Conservation (phyloP, 148 eudicot species). For the Tetragonia tetragonoides region DNA sequence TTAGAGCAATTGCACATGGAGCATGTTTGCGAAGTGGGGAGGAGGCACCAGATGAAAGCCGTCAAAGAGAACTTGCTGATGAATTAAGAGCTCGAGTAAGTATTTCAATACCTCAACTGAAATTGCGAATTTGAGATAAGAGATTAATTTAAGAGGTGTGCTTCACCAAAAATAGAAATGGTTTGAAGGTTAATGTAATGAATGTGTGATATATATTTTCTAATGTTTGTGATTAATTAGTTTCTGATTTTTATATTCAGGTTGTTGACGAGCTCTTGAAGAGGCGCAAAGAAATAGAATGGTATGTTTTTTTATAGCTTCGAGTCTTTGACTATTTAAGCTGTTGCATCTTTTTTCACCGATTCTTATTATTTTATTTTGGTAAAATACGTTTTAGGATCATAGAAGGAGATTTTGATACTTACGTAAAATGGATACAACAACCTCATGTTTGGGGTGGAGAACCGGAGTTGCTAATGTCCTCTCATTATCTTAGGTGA, state of each 20-base stretch:
- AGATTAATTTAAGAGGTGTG: too few relatives aligned
- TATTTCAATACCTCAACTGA: background rate
- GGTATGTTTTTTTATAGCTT: slow-evolving; percentile 36
- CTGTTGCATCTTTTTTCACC: too few relatives aligned
- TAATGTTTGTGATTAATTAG: too few relatives aligned
- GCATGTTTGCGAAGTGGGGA: slow-evolving; percentile 68
- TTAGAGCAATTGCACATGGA: slow-evolving; percentile 79
- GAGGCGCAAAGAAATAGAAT: slow-evolving; percentile 75
- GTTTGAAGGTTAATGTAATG: too few relatives aligned
- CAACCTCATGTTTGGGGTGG: slow-evolving; percentile 80
- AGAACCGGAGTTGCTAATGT: slow-evolving; percentile 73
- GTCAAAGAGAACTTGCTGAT: slow-evolving; percentile 75
- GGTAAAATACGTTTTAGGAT: slow-evolving; percentile 34
- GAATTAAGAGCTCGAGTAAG: slow-evolving; percentile 61
- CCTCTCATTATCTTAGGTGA: slow-evolving; percentile 75
- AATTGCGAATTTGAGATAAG: background rate
- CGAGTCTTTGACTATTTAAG: background rate
- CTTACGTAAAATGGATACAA: slow-evolving; percentile 58
- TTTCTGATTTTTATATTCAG: slow-evolving; percentile 13
- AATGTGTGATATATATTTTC: too few relatives aligned
- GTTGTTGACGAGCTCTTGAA: slow-evolving; percentile 73
- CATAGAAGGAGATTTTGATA: slow-evolving; percentile 72
- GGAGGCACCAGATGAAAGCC: slow-evolving; percentile 64
- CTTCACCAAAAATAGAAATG: too few relatives aligned
- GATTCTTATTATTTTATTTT: background rate